Conservation (phyloP, 768 basidiomycete genomes). For the Naganishia vaughanmartiniae region DNA sequence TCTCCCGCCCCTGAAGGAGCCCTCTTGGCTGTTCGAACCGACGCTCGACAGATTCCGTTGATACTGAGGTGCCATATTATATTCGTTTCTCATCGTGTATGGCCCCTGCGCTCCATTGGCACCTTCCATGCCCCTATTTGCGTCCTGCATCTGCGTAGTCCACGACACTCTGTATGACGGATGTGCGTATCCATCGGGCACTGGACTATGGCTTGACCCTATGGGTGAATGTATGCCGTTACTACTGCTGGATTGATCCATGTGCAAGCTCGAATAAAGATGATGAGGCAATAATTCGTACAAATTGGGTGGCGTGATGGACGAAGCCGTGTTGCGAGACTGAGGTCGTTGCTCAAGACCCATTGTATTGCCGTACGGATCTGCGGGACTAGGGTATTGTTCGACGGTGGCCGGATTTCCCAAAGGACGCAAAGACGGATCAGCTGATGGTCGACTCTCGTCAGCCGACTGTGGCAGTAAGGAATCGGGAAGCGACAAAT, state of each 20-base stretch:
- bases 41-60: background rate
- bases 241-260: background rate
- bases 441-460: background rate
- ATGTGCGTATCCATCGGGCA: background rate
- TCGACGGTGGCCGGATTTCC: background rate
- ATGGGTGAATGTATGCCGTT: slow-evolving; percentile 11
- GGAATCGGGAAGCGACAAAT: slow-evolving; percentile 6
- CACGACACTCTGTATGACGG: background rate
- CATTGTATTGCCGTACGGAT: background rate
- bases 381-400: background rate
- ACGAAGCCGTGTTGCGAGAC: slow-evolving; percentile 14
- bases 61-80: slow-evolving; percentile 4
- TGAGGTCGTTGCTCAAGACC: background rate
- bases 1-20: background rate
- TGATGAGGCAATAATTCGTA: slow-evolving; percentile 14
- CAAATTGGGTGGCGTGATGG: slow-evolving; percentile 12
- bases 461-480: slow-evolving; percentile 7
- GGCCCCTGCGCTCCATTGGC: background rate
- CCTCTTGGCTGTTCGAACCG: slow-evolving; percentile 8
- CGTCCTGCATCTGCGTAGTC: background rate
- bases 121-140: background rate
- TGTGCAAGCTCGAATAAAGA: slow-evolving; percentile 13
- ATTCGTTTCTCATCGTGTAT: background rate
- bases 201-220: background rate
- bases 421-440: slow-evolving; percentile 4